Percentiles rank a stretch among this genome's conserved stretches.
Conservation (phyloP, 768 basidiomycete genomes). For the Mycena kentingensis region DNA sequence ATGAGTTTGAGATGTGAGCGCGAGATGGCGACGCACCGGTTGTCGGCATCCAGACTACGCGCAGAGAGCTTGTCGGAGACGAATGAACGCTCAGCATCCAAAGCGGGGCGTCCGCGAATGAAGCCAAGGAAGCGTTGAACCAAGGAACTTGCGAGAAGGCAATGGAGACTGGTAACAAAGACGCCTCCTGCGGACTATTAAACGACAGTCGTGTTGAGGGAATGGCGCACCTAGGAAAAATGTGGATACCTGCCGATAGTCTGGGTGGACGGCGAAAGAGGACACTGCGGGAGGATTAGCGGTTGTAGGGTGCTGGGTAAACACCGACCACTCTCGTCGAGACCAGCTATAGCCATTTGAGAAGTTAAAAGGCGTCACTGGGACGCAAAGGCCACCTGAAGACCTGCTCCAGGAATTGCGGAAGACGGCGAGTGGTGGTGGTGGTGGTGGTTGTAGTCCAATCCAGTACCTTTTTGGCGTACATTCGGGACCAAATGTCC, state of each 20-base stretch:
- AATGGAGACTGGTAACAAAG: conserved; percentile 36
- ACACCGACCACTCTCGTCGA: too few relatives aligned
- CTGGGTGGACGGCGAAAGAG: conserved; percentile 35
- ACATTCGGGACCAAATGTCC: too few relatives aligned
- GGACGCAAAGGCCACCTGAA: conserved; percentile 22
- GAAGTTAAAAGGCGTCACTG: conserved; percentile 14
- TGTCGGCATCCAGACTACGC: conserved; percentile 12
- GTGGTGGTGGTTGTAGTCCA: too few relatives aligned
- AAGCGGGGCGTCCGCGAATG: conserved; percentile 12
- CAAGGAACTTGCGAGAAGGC: conserved; percentile 16
- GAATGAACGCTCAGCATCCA: conserved; percentile 13
- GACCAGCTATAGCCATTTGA: conserved; percentile 22
- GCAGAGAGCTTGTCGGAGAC: conserved; percentile 16
- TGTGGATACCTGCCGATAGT: conserved; percentile 38
- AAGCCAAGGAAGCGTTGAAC: conserved; percentile 18
- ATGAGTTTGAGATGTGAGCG: neutral
- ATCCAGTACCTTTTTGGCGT: too few relatives aligned
- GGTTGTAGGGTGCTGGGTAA: too few relatives aligned
- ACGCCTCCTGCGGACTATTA: too few relatives aligned
- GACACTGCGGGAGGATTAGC: too few relatives aligned
- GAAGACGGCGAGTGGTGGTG: too few relatives aligned
- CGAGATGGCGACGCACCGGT: conserved; percentile 7
- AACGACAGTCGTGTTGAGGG: too few relatives aligned
- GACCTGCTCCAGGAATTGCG: conserved; percentile 21
- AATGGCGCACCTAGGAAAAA: conserved; percentile 47